Evolutionary conservation across 306 rosid species (phyloP).

Genomic region (Acmispon strigosus): DNA sequence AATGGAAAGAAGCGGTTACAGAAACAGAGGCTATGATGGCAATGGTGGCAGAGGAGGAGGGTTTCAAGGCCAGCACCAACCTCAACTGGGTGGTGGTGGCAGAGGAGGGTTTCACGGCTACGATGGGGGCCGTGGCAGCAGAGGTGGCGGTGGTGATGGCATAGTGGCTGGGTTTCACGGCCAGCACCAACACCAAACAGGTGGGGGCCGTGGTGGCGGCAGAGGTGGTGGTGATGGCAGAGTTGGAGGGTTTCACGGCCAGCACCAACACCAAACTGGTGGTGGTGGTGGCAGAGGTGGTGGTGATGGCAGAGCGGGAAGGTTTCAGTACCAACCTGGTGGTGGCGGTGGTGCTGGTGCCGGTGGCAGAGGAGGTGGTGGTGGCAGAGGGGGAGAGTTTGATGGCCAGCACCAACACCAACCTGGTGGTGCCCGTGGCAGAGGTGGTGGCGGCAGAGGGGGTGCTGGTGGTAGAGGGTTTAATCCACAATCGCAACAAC

Average conservation of each 20-base stretch:
- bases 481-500: background rate
- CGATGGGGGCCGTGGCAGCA: too few species aligned
- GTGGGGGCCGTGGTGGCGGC: too few species aligned
- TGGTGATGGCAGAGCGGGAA: background rate
- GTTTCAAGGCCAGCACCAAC: background rate
- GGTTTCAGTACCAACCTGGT: background rate
- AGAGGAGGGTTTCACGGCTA: background rate
- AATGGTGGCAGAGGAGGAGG: background rate
- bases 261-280: too few species aligned
- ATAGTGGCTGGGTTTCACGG: background rate
- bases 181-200: background rate
- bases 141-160: background rate
- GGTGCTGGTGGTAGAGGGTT: background rate
- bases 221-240: background rate
- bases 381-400: background rate
- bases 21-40: background rate
- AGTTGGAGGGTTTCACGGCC: too few species aligned
- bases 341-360: background rate
- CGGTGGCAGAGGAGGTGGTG: background rate
- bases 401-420: background rate
- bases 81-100: background rate
- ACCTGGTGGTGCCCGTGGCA: background rate
- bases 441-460: too few species aligned
- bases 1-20: slow-evolving; percentile 24
- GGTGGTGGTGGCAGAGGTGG: background rate